Evolutionary conservation across 2,329 filamentous ascomycete genomes (phyloP), one percentile per base, ranked within the genome.

Genomic region (Alternaria ventricosa): DNA sequence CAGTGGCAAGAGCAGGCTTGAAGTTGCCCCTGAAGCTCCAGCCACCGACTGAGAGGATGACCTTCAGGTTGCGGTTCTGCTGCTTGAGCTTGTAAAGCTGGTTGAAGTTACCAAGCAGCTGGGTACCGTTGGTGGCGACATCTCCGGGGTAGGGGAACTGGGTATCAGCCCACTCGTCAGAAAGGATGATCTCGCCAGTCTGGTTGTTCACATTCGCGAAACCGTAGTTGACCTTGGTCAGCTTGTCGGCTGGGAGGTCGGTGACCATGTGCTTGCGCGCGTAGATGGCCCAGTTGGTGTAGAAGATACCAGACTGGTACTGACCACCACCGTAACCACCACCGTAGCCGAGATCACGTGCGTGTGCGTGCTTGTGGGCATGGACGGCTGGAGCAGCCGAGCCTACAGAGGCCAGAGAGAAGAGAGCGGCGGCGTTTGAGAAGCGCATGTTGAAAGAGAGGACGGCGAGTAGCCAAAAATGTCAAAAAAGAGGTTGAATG

Each of bases 171-270:
- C 68, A 75, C 43, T 65, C 62, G 28, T 75, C 72, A 1, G 65
- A 63, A 43, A 75, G 67, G 30, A 68, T 59, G 51, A 79, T 93
- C 80, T 97, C 92, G 55, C 94, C 94, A 23, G 86, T 89, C 5
- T 85, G 88, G 9, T 95, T 92, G 5, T 88, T 87, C 55, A 97
- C 87, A 77, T 97, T 97, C 76, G 93, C 94, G 81, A 97, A 97
- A 15, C 93, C 87, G 72, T 97, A 97, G 22, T 97, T 88, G 12
- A 97, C 81, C 75, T 97, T 95, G 0, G 94, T 97, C 53, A 97
- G 87, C 60, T 93, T 91, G 60, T 94, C 88, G 6, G 86, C 88
- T 0, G 92, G 92, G 3, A 98, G 86, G 77, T 97, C 89, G 74
- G 96, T 92, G 0, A 94, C 93, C 20, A 89, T 87, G 77, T 95